A percentile compares a stretch with the other conserved stretches of the same genome.
Evolutionary conservation across 208 protist genomes (phyloP).

Genomic region (Leishmania lainsoni): DNA sequence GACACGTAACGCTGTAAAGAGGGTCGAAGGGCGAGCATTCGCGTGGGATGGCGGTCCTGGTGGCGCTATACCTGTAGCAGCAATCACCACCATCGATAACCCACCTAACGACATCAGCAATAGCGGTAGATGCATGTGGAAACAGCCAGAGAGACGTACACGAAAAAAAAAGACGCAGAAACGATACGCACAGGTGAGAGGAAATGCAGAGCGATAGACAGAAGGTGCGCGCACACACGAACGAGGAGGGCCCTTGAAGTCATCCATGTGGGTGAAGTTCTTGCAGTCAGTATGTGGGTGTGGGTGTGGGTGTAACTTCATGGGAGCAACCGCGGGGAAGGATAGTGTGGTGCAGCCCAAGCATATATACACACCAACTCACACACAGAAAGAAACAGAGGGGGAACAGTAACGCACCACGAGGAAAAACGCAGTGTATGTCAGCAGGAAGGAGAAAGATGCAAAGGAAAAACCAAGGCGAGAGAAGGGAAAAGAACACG

Average conservation of each 20-base stretch:
- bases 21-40: neutral
- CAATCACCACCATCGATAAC: neutral
- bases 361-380: neutral
- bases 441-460: neutral
- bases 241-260: neutral
- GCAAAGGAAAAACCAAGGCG: neutral
- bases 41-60: neutral
- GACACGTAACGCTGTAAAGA: neutral
- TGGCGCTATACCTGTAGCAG: neutral
- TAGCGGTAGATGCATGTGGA: neutral
- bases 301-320: neutral
- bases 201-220: slow-evolving; percentile 23
- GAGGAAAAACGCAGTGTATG: neutral
- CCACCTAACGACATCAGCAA: neutral
- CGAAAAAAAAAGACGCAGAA: neutral
- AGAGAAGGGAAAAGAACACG: neutral
- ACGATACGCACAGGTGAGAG: neutral
- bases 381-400: neutral
- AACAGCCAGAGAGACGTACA: neutral
- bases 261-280: neutral
- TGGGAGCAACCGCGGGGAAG: neutral
- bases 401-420: neutral
- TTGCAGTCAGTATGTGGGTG: neutral
- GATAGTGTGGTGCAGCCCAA: neutral
- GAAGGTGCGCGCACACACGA: neutral